Base-by-base conservation (phyloP, 495 filamentous ascomycete species). In the Diplogelasinospora grovesii region DNA sequence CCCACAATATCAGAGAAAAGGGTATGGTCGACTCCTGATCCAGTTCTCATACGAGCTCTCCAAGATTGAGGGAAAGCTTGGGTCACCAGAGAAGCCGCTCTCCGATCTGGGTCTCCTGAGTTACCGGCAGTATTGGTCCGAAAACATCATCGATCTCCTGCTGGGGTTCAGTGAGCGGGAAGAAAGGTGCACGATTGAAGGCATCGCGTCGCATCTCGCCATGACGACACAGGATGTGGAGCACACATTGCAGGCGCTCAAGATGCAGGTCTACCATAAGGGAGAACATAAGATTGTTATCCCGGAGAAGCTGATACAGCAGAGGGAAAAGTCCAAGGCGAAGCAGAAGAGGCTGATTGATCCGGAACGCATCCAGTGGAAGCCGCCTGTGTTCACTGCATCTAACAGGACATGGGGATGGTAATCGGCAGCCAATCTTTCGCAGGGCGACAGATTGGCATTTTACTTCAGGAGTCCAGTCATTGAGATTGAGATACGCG, bases 31-130 rank as follows among this genome's bases (percentile, higher is more conserved):
- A 45, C 72, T 97, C 4, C 74, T 98, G 26, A 98, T 98, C 60
- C 86, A 89, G 24, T 97, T 98, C 73, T 95, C 87, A 13, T 98
- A 98, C 69, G 90, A 96, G 60, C 82, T 98, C 3, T 89, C 85
- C 57, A 95, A 90, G 60, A 84, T 92, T 31, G 93, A 98, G 64
- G 81, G 79, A 46, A 96, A 95, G 60, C 78, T 95, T 4, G 93
- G 93, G 8, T 93, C 86, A 5, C 92, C 92, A 1, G 92, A 98
- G 59, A 98, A 98, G 56, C 92, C 92, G 0, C 80, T 98, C 3
- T 92, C 85, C 41, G 92, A 98, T 71, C 60, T 98, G 26, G 92
- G 92, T 36, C 64, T 98, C 19, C 69, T 98, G 14, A 83, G 86
- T 37, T 98, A 98, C 62, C 77, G 93, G 31, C 88, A 92, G 34